Percentiles rank a stretch among this genome's conserved stretches.
phyloP scores from a whole-genome alignment of 208 protist genomes.

The Wallacemonas sp. region DNA sequence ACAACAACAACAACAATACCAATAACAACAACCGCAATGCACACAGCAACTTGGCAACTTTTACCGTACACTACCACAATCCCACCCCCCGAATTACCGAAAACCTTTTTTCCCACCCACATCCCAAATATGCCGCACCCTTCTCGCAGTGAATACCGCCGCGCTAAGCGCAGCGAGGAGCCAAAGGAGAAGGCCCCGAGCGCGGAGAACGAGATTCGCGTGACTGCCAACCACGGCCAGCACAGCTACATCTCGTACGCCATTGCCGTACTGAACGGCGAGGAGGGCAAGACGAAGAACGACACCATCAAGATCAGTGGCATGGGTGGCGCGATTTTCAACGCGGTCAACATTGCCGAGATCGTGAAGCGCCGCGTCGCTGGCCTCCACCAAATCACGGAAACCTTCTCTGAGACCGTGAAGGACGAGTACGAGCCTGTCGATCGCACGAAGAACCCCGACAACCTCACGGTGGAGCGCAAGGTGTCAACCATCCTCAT shows the following conservation, averaged over 20 bases:
- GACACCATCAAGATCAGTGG: constrained; percentile 90
- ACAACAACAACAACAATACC: too few species aligned
- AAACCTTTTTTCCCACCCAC: neutral
- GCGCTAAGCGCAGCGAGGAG: constrained; percentile 50
- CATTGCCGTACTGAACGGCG: constrained; percentile 84
- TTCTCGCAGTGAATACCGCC: constrained; percentile 76
- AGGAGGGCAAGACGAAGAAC: constrained; percentile 78
- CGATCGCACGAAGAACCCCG: constrained; percentile 64
- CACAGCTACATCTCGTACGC: constrained; percentile 91
- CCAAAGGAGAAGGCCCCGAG: constrained; percentile 60
- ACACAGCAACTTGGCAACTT: neutral
- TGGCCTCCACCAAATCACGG: constrained; percentile 92
- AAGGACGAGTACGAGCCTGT: constrained; percentile 90
- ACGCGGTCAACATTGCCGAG: constrained; percentile 92
- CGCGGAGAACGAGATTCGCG: constrained; percentile 89
- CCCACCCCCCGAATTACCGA: neutral
- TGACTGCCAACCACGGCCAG: constrained; percentile 75
- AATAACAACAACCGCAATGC: constrained; percentile 18
- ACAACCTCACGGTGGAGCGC: constrained; percentile 77
- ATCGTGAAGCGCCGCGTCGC: constrained; percentile 91
- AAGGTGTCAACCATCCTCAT: constrained; percentile 91
- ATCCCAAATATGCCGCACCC: constrained; percentile 47
- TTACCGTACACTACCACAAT: neutral
- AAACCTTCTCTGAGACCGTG: constrained; percentile 81
- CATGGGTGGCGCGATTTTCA: constrained; percentile 91